Percentiles rank a stretch among this genome's conserved stretches.
phyloP scores from a whole-genome alignment of 176 grass and related monocot species.

The Raddia guianensis region DNA sequence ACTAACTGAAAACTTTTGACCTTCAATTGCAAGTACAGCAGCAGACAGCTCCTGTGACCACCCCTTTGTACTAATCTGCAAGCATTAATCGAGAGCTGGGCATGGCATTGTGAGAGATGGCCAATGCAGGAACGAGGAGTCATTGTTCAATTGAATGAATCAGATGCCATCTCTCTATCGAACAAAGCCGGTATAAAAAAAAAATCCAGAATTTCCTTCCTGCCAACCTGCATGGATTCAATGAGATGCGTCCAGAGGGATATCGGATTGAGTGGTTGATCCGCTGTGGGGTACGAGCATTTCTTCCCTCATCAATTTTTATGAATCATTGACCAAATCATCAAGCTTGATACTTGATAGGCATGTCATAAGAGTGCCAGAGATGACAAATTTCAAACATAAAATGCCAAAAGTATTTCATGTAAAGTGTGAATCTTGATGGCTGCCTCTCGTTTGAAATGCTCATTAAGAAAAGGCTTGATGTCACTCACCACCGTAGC shows the following conservation, averaged over 20 bases:
- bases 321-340: slow-evolving; percentile 18
- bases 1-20: slow-evolving; percentile 7
- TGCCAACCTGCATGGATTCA: slow-evolving; percentile 26
- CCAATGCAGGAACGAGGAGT: slow-evolving; percentile 36
- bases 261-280: slow-evolving; percentile 13
- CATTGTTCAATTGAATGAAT: slow-evolving; percentile 41
- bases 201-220: slow-evolving; percentile 18
- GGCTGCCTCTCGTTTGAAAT: neutral
- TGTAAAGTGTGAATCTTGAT: slow-evolving; percentile 12
- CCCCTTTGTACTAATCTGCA: slow-evolving; percentile 7
- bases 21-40: slow-evolving; percentile 28
- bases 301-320: neutral
- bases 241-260: slow-evolving; percentile 23
- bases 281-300: neutral
- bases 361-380: neutral
- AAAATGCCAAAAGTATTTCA: neutral
- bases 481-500: slow-evolving; percentile 37
- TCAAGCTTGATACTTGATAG: slow-evolving; percentile 12
- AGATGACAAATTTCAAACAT: slow-evolving; percentile 3
- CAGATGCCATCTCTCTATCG: slow-evolving; percentile 39
- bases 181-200: neutral
- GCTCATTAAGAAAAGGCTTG: neutral
- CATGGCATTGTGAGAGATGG: slow-evolving; percentile 11
- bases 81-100: slow-evolving; percentile 25
- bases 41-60: neutral